Percentiles rank a stretch among this genome's conserved stretches.
Conservation (phyloP, 257 asterid species). For the Salvia miltiorrhiza region DNA sequence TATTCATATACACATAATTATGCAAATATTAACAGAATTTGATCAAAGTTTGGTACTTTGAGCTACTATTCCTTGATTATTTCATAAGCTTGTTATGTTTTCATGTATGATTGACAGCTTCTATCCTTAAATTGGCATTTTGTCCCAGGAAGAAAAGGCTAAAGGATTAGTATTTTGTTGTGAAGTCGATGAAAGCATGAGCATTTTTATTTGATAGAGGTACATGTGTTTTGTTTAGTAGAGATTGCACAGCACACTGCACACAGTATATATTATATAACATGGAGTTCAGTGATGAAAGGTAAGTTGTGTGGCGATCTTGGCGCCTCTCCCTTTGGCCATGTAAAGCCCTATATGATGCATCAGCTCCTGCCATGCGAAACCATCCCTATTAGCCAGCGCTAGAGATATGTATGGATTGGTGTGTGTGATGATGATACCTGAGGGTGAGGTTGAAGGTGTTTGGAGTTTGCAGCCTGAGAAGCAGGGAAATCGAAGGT, state of each 20-base stretch:
- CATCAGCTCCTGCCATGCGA: constrained; percentile 41
- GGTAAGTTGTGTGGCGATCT: constrained; percentile 40
- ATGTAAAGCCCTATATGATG: constrained; percentile 63
- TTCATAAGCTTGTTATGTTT: not conserved
- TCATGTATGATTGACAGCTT: not conserved
- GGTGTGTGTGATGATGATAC: not conserved
- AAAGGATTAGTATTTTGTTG: not conserved
- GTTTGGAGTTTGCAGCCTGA: constrained; percentile 38
- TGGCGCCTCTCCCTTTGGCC: constrained; percentile 68
- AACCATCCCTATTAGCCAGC: too few species aligned
- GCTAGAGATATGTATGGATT: too few species aligned
- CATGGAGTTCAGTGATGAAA: constrained; percentile 10
- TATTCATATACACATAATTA: too few species aligned
- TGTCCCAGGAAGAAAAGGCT: not conserved
- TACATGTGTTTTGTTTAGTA: not conserved
- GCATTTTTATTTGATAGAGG: not conserved
- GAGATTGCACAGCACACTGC: not conserved
- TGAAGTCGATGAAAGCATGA: not conserved
- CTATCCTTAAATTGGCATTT: not conserved
- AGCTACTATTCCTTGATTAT: too few species aligned
- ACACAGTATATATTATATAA: not conserved
- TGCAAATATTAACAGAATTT: too few species aligned
- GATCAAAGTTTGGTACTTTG: too few species aligned
- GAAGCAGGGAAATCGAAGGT: constrained; percentile 63
- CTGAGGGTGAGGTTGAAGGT: constrained; percentile 56